These are phyloP conservation scores for Zostera marina DNA, from an alignment of 116 monocot genomes.

Conservation along the genomic window DNA sequence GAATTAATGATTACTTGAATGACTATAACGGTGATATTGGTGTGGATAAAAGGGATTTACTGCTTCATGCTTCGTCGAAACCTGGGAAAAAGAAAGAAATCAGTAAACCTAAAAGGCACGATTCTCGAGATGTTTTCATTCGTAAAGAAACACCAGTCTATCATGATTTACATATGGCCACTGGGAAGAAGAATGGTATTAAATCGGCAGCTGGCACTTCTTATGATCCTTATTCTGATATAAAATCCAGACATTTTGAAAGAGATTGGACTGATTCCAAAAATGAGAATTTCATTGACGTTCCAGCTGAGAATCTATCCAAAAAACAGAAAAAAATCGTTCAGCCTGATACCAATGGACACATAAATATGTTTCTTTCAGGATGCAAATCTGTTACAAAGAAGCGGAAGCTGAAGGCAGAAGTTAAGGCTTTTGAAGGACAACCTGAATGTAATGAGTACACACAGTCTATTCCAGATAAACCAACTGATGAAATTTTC, in stretches of 20 bases:
- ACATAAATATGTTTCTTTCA: slow-evolving; percentile 10
- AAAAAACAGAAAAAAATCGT: background rate
- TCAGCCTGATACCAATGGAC: slow-evolving; percentile 18
- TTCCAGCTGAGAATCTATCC: background rate
- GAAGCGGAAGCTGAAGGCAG: slow-evolving; percentile 32
- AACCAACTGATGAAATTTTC: slow-evolving; percentile 22
- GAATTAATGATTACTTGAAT: background rate
- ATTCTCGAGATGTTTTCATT: background rate
- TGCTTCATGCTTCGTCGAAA: slow-evolving; percentile 10
- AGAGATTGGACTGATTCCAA: slow-evolving; percentile 9
- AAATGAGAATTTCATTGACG: slow-evolving; percentile 10
- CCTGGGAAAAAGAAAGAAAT: slow-evolving; percentile 20
- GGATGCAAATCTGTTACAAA: slow-evolving; percentile 24
- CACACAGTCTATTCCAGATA: slow-evolving; percentile 22
- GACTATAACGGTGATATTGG: slow-evolving; percentile 10
- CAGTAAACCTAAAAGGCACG: slow-evolving; percentile 6
- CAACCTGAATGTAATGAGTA: slow-evolving; percentile 15
- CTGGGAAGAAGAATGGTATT: slow-evolving; percentile 5
- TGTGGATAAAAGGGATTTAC: slow-evolving; percentile 8
- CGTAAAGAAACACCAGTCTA: slow-evolving; percentile 6
- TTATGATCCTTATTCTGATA: slow-evolving; percentile 15
- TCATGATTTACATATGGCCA: slow-evolving; percentile 1
- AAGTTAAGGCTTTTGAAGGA: slow-evolving; percentile 13
- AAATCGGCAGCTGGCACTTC: slow-evolving; percentile 29
- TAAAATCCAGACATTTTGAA: slow-evolving; percentile 10